phyloP scores from a whole-genome alignment of 2,329 filamentous ascomycete genomes.

The Thielaviopsis euricoi region DNA sequence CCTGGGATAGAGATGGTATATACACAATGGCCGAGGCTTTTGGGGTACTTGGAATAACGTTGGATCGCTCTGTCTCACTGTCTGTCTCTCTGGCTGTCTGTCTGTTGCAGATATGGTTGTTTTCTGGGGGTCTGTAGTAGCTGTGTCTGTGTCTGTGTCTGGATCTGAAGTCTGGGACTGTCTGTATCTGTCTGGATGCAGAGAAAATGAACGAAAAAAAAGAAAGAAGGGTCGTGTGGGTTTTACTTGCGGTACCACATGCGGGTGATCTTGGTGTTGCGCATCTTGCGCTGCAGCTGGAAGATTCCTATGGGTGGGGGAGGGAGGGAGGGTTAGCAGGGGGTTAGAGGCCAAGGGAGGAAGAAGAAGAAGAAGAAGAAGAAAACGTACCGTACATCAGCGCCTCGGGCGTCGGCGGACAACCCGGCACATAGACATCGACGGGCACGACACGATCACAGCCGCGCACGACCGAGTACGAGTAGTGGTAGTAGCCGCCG shows the following conservation, averaged over 20 bases:
- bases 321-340: too few species aligned
- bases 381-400: conserved; percentile 36
- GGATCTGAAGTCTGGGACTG: neutral
- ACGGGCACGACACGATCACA: conserved; percentile 65
- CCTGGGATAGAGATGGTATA: too few species aligned
- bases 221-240: neutral
- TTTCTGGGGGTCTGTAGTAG: neutral
- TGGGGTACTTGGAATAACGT: too few species aligned
- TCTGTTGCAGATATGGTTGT: neutral
- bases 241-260: conserved; percentile 42
- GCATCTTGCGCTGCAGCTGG: conserved; percentile 62
- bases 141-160: neutral
- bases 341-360: neutral
- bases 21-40: too few species aligned
- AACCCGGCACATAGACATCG: conserved; percentile 66
- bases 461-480: conserved; percentile 59
- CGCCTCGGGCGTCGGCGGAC: conserved; percentile 45
- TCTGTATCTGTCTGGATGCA: neutral
- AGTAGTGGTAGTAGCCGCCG: conserved; percentile 77
- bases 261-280: conserved; percentile 36
- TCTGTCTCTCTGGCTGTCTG: neutral
- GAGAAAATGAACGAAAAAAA: neutral
- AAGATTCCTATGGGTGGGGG: conserved; percentile 42
- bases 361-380: neutral
- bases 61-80: too few species aligned